Base-by-base conservation (phyloP, 257 asterid genomes). In the Haberlea rhodopensis region DNA sequence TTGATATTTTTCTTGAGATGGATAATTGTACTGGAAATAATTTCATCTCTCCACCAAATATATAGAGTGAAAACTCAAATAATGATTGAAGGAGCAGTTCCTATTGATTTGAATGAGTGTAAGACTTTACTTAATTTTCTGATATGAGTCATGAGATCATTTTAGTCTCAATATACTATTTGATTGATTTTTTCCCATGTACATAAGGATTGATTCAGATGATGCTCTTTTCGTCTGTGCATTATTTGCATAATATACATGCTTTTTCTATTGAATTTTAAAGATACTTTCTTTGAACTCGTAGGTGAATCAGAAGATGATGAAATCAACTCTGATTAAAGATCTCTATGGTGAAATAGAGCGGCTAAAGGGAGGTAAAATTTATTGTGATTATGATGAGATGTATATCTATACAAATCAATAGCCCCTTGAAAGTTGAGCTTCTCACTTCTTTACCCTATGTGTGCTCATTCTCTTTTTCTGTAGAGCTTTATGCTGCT, bases 301-400 rank as follows among this genome's bases (percentile, higher is more conserved):
- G 68, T 67, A 87, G 97, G 92, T 90, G 56, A 90, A 90, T 73
- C 96, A 90, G 73, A 90, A 90, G 71, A 90, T 90, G 97, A 85
- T 85, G 94, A 85, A 85, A 75, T 73, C 89, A 21, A 83, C 94
- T 60, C 86, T 88, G 19, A 85, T 85, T 26, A 84, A 88, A 72
- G 94, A 85, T 57, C 91, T 88, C 61, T 85, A 87, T 11, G 90
- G 92, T 65, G 92, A 87, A 75, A 87, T 87, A 70, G 95, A 87
- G 48, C 80, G 90, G 26, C 92, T 87, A 46, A 87, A 87, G 78
- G 72, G 84, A 74, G 95, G 92, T 85, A 75, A 57, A 31, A 27
- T 69, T 15, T 31, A n/a, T 62, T 27, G 27, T 23, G 5, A 55
- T 24, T 63, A 19, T 53, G 10, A 20, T 19, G 46, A 8, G 6